Evolutionary conservation across 176 grass and related monocot genomes (phyloP), one percentile per base, ranked within the genome.

Genomic region (Themeda triandra): DNA sequence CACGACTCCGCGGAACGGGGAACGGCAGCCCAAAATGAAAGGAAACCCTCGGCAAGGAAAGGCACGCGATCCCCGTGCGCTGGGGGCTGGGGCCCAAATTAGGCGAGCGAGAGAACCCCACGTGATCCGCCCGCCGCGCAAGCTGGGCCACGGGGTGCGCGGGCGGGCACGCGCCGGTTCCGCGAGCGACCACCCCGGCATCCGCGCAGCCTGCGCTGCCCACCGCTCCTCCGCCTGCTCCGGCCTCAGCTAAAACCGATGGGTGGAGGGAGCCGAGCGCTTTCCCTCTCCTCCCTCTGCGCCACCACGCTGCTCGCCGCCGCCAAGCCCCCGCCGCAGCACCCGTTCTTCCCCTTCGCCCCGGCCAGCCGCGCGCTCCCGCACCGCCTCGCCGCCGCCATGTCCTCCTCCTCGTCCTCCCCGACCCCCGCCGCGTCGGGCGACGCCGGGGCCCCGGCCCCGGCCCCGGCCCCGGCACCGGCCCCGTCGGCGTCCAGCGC

Each of bases 261-360:
- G 91, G 87, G 86, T 77, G 85, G 84, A 78, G 94, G 88, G 81
- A 89, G 77, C 89, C 88, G 89, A 82, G 88, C 86, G 51, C 88
- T 96, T 83, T 87, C 86, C 88, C 80, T 86, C 75, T 85, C 71
- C 67, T 85, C 79, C 49, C 87, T 88, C 77, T 85, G 81, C 82
- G 70, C 80, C 84, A 75, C 90, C 81, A 83, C 91, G 62, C 84
- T 77, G 64, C 64, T 64, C 66, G 37, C 77, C 80, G 37, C 76
- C 80, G 39, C 66, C 44, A 76, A 31, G 37, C 81, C 67, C 41
- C 77, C 80, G 37, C 77, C 80, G 37, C 82, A 83, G 37, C 82
- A 83, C 84, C 37, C 66, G 19, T 32, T 79, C 45, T 32, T 79
- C 45, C 66, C 63, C 63, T 68, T 41, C 75, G 62, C 53, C 84